Conservation (phyloP, 768 basidiomycete genomes). For the Boletus rufocinnamomeus region DNA sequence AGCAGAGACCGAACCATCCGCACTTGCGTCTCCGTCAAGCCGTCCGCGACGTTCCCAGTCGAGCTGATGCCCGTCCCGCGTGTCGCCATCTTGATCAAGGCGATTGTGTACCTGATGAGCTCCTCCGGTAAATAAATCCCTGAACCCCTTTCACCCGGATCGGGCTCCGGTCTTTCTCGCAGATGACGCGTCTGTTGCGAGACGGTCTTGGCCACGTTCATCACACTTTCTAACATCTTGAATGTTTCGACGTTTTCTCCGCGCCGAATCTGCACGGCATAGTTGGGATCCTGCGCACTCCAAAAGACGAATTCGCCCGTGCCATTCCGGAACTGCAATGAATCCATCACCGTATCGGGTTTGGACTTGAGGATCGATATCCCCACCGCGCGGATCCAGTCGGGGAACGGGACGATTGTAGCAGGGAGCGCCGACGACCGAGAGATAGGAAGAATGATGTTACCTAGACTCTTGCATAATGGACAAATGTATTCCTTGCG, state of each 20-base stretch:
- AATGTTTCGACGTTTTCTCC: constrained; percentile 58
- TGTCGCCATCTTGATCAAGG: constrained; percentile 76
- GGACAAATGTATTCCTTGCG: constrained; percentile 96
- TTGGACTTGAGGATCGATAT: constrained; percentile 87
- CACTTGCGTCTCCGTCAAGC: constrained; percentile 66
- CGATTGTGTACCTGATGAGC: constrained; percentile 84
- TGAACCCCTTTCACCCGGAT: constrained; percentile 70
- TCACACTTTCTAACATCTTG: constrained; percentile 87
- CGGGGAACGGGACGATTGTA: constrained; percentile 67
- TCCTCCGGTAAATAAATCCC: constrained; percentile 94
- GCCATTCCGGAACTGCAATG: constrained; percentile 73
- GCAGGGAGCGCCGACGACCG: constrained; percentile 45
- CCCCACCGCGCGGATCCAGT: constrained; percentile 89
- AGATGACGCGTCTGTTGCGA: constrained; percentile 86
- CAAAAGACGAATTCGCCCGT: constrained; percentile 90
- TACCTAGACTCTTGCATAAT: constrained; percentile 94
- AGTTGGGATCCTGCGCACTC: constrained; percentile 79
- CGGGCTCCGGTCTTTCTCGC: constrained; percentile 73
- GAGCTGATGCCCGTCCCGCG: constrained; percentile 57
- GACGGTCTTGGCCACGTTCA: constrained; percentile 73
- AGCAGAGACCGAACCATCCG: constrained; percentile 79
- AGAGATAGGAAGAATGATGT: constrained; percentile 85
- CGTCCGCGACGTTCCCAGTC: constrained; percentile 61
- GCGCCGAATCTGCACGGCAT: constrained; percentile 54
- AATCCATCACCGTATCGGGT: constrained; percentile 70